Conservation (phyloP, 495 filamentous ascomycete species). For the Aspergillus saccharolyticus region DNA sequence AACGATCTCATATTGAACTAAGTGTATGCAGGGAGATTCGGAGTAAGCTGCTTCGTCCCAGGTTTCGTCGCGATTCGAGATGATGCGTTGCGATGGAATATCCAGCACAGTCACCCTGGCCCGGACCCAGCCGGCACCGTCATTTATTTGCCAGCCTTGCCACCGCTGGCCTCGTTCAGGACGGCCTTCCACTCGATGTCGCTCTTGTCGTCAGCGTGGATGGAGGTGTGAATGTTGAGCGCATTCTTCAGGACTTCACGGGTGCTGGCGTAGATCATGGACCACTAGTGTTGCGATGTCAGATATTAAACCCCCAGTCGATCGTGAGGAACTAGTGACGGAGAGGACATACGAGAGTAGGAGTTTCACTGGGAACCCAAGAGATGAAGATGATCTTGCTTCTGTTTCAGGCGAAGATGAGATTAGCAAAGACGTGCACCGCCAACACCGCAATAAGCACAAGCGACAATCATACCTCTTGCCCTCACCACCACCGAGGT, state of each 20-base stretch:
- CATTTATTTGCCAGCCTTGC: constrained; percentile 45
- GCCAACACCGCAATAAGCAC: background rate
- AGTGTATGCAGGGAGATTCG: constrained; percentile 29
- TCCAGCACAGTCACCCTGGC: constrained; percentile 25
- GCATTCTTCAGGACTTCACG: constrained; percentile 87
- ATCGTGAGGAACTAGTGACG: background rate
- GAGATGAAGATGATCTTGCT: constrained; percentile 95
- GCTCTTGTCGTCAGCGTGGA: constrained; percentile 88
- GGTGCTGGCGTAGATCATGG: constrained; percentile 97
- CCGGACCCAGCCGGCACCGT: constrained; percentile 38
- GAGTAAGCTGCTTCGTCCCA: constrained; percentile 29
- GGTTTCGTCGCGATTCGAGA: constrained; percentile 18
- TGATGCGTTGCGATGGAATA: constrained; percentile 16
- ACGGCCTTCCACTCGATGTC: constrained; percentile 84
- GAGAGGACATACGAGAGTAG: constrained; percentile 63
- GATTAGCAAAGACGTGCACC: background rate
- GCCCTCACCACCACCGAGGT: constrained; percentile 73
- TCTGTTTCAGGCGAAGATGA: constrained; percentile 36
- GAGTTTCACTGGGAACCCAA: constrained; percentile 83
- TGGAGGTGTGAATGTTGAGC: constrained; percentile 70
- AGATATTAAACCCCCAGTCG: constrained; percentile 14
- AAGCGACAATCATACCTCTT: constrained; percentile 52
- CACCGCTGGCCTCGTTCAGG: constrained; percentile 76
- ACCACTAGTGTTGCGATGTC: constrained; percentile 30
- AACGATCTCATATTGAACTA: constrained; percentile 45